These are phyloP conservation scores for Chloranthus sessilifolius DNA, from an alignment of 164 flowering plant species.

Conservation along the genomic window DNA sequence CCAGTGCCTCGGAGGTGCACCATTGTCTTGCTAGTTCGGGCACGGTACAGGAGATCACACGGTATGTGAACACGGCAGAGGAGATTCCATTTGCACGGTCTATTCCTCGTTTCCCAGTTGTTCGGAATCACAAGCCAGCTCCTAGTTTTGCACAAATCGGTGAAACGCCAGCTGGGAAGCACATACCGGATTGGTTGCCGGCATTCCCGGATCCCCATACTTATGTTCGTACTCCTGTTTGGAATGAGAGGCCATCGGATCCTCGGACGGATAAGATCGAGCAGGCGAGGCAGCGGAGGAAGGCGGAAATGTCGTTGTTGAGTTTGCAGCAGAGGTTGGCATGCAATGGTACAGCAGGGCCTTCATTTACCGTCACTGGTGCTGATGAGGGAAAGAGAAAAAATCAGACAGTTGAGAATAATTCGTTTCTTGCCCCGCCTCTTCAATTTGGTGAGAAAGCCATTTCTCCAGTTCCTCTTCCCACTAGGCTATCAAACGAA, in stretches of 20 bases:
- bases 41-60: constrained; percentile 37
- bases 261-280: constrained; percentile 67
- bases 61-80: constrained; percentile 38
- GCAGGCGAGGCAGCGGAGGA: constrained; percentile 79
- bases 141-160: constrained; percentile 72
- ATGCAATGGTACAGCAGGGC: constrained; percentile 27
- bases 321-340: constrained; percentile 78
- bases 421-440: constrained; percentile 51
- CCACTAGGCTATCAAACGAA: constrained; percentile 26
- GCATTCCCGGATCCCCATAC: constrained; percentile 95
- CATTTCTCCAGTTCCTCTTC: constrained; percentile 29
- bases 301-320: constrained; percentile 88
- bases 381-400: constrained; percentile 15
- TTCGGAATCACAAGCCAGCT: constrained; percentile 23
- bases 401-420: constrained; percentile 22
- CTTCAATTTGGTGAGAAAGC: constrained; percentile 46
- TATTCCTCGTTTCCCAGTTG: constrained; percentile 65
- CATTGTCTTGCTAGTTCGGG: constrained; percentile 47
- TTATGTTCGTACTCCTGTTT: constrained; percentile 55
- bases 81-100: constrained; percentile 76
- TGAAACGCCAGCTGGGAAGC: constrained; percentile 56
- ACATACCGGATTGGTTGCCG: constrained; percentile 88
- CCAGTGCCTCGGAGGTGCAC: constrained; percentile 53
- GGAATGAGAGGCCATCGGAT: constrained; percentile 82
- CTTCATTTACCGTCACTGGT: constrained; percentile 9